phyloP scores from a whole-genome alignment of 345 rosid genomes.

The Eucalyptus polybractea region DNA sequence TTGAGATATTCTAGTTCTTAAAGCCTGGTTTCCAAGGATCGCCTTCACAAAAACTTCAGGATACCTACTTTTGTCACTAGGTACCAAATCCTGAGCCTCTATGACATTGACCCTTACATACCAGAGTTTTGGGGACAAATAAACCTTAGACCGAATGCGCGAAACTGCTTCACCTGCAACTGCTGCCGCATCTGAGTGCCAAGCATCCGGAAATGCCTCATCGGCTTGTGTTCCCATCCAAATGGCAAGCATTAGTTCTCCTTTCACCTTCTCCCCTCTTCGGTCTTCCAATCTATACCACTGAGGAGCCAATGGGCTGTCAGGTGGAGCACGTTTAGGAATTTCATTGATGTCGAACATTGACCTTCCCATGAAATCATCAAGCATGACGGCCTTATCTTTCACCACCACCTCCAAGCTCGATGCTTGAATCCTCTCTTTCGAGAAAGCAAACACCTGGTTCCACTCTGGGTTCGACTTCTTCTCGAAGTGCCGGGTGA shows the following conservation, averaged over 20 bases:
- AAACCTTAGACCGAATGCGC: conserved; percentile 79
- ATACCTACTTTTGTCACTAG: conserved; percentile 55
- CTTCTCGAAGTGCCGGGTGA: conserved; percentile 88
- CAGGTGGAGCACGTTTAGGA: conserved; percentile 85
- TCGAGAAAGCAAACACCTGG: conserved; percentile 95
- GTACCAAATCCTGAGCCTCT: conserved; percentile 89
- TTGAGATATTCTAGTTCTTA: conserved; percentile 50
- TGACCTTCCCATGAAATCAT: conserved; percentile 72
- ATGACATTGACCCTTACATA: conserved; percentile 89
- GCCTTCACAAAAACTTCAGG: conserved; percentile 87
- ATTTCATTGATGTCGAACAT: conserved; percentile 76
- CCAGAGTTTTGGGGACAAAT: conserved; percentile 92
- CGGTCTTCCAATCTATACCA: conserved; percentile 90
- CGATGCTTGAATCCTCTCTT: conserved; percentile 84
- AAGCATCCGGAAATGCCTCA: conserved; percentile 90
- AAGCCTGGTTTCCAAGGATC: conserved; percentile 53
- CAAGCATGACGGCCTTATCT: conserved; percentile 70
- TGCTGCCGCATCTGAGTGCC: conserved; percentile 96
- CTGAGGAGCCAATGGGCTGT: conserved; percentile 93
- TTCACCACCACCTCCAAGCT: conserved; percentile 65
- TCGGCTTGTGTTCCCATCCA: conserved; percentile 99
- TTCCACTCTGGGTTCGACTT: conserved; percentile 90
- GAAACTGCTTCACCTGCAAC: conserved; percentile 49
- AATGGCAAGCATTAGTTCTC: conserved; percentile 94
- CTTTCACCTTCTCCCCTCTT: conserved; percentile 48